phyloP scores from a whole-genome alignment of 139 green algal species.

The Edaphochlamys debaryana region DNA sequence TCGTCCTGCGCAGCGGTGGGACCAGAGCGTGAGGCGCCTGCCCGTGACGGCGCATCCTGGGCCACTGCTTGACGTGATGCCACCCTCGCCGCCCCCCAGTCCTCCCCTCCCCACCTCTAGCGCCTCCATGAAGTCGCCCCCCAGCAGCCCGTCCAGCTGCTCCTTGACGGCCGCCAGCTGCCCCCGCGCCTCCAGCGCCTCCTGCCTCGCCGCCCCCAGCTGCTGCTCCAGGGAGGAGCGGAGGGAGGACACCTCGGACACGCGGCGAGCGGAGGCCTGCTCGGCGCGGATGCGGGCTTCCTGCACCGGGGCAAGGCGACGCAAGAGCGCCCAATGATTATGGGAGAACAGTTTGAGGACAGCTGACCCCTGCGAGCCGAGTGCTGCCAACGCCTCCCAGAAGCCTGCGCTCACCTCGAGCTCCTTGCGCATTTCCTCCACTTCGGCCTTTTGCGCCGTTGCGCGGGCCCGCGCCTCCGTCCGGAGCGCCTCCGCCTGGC shows the following conservation, averaged over 20 bases:
- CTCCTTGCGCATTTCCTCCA: conserved; percentile 5
- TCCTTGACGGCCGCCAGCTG: conserved; percentile 25
- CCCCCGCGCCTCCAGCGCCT: conserved; percentile 8
- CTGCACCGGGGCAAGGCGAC: too few species aligned
- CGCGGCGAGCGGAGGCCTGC: conserved; percentile 11
- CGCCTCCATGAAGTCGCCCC: not conserved
- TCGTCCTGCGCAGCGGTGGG: too few species aligned
- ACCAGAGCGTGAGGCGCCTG: too few species aligned
- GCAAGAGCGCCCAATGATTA: too few species aligned
- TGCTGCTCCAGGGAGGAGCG: conserved; percentile 31
- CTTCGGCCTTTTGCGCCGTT: not conserved
- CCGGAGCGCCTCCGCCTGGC: not conserved
- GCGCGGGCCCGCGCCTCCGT: not conserved
- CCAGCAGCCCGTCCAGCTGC: conserved; percentile 45
- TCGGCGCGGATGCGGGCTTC: conserved; percentile 1
- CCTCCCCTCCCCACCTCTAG: conserved; percentile 15
- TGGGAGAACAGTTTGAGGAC: too few species aligned
- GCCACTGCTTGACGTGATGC: not conserved
- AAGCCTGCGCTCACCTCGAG: not conserved
- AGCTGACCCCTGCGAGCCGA: too few species aligned
- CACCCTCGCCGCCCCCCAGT: not conserved
- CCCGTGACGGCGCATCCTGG: conserved; percentile 1
- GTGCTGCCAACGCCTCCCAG: too few species aligned
- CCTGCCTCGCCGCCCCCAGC: conserved; percentile 28
- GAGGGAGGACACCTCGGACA: conserved; percentile 40